Percentiles rank a stretch among this genome's conserved stretches.
Conservation (phyloP, 345 rosid species). For the Eucalyptus pauciflora region DNA sequence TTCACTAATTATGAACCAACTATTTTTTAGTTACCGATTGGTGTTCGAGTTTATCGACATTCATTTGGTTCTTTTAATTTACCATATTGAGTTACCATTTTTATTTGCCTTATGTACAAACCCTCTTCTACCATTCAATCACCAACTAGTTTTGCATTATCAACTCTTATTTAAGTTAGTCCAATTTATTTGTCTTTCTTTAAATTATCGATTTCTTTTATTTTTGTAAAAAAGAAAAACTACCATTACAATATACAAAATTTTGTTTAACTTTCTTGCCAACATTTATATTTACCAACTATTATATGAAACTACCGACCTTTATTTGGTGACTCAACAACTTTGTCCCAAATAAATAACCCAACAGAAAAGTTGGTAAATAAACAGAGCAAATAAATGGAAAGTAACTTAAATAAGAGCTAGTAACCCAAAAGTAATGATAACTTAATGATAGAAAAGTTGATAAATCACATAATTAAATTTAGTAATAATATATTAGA, state of each 20-base stretch:
- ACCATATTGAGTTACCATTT: not conserved
- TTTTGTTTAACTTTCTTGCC: not conserved
- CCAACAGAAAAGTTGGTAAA: not conserved
- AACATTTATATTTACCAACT: not conserved
- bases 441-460: not conserved
- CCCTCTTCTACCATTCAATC: not conserved
- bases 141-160: not conserved
- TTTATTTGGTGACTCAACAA: not conserved
- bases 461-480: not conserved
- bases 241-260: no score
- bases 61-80: not conserved
- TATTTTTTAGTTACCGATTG: not conserved
- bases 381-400: not conserved
- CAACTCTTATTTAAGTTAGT: not conserved
- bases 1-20: not conserved
- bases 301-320: not conserved
- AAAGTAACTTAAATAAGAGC: not conserved
- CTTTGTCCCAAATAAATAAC: not conserved
- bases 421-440: not conserved
- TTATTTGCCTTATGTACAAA: not conserved
- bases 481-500: not conserved
- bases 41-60: not conserved
- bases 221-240: not conserved
- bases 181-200: not conserved
- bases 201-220: not conserved